Conservation (phyloP, 192 early-diverging fungal genomes). For the Backusella liffmaniae region DNA sequence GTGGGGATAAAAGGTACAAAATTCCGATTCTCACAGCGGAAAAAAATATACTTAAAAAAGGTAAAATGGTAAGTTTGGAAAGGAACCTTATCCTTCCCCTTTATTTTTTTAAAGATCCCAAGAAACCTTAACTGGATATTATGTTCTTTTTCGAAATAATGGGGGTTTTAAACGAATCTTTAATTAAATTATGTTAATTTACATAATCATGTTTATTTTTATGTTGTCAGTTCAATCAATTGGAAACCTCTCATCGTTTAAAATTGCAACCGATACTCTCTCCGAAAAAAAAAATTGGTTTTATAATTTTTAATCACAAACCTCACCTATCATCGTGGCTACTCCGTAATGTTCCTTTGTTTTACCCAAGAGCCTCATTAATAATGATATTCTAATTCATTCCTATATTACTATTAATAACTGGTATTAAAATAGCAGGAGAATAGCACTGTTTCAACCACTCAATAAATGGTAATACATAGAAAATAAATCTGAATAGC, state of each 20-base stretch:
- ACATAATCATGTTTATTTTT: too few relatives aligned
- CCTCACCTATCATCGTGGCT: not conserved
- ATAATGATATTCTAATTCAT: not conserved
- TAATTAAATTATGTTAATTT: too few relatives aligned
- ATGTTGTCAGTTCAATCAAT: not conserved
- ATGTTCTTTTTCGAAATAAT: not conserved
- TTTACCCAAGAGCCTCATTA: not conserved
- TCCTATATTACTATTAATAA: not conserved
- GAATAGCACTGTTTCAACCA: not conserved
- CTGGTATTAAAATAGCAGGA: not conserved
- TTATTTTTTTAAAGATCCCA: not conserved
- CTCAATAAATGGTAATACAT: not conserved
- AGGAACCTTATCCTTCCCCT: not conserved
- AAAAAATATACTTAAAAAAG: not conserved
- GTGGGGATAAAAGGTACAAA: not conserved
- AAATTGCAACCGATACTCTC: not conserved
- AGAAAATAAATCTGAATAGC: not conserved
- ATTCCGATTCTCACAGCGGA: not conserved
- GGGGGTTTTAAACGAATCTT: too few relatives aligned
- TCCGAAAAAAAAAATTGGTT: not conserved
- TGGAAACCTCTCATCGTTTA: not conserved
- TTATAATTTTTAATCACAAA: not conserved
- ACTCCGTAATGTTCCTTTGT: not conserved
- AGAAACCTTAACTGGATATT: not conserved
- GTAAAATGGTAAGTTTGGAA: not conserved